Evolutionary conservation across 495 filamentous ascomycete genomes (phyloP).

Genomic region (Xylaria cubensis): DNA sequence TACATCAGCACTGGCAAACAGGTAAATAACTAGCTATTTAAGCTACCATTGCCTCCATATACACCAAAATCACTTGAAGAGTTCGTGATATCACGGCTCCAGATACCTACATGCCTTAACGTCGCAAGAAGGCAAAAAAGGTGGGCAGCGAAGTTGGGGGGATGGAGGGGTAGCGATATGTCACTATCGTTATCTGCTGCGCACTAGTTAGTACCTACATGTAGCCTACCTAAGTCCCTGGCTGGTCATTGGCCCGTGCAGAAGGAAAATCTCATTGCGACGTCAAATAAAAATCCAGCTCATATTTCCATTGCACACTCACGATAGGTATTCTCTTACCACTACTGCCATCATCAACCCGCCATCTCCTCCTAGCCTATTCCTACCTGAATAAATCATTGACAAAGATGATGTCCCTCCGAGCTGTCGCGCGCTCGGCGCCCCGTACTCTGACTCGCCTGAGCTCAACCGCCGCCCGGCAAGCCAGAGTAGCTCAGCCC

Average conservation of each 20-base stretch:
- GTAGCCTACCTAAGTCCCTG: too few species aligned
- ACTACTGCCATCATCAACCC: conserved; percentile 9
- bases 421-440: conserved; percentile 71
- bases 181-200: too few species aligned
- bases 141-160: neutral
- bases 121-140: neutral
- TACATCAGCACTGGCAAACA: neutral
- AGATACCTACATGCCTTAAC: neutral
- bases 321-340: conserved; percentile 17
- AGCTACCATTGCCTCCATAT: neutral
- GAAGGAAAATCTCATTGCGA: conserved; percentile 28
- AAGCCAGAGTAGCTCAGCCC: conserved; percentile 45
- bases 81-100: neutral
- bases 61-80: neutral
- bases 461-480: conserved; percentile 59
- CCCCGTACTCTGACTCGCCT: conserved; percentile 72
- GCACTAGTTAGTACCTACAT: neutral
- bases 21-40: neutral
- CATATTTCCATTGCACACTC: conserved; percentile 19
- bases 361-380: neutral
- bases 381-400: neutral
- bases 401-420: conserved; percentile 75
- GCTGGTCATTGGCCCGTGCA: conserved; percentile 29
- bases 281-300: conserved; percentile 34
- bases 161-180: too few species aligned